Evolutionary conservation across 2,329 filamentous ascomycete species (phyloP), one percentile per base, ranked within the genome.

Genomic region (Aspergillus brasiliensis): DNA sequence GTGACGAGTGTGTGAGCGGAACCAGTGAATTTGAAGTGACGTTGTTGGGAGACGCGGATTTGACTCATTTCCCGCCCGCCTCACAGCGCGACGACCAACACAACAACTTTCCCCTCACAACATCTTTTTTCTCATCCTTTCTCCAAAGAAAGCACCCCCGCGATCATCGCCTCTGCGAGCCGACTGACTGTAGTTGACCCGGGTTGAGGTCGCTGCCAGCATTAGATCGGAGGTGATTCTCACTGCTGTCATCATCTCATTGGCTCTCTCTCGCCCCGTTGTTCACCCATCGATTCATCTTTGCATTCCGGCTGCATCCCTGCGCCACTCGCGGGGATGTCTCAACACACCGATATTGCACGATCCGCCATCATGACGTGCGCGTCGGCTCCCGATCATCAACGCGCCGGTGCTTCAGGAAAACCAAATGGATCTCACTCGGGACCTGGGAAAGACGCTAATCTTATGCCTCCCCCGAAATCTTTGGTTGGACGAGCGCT

Each of bases 321-420:
- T 64, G 61, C 65, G 59, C 62, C 65, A 60, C 59, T 38, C 52
- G 59, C 63, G 65, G 70, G 70, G 68, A 75, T 75, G 72, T 70
- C 77, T 70, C 79, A 82, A 68, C 81, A 82, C 70, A 82, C 81
- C 55, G 69, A 72, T 61, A 78, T 81, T 66, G 82, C 82, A 52
- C 79, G 80, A 73, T 78, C 78, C 67, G 80, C 80, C 68, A 80
- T 83, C 69, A 81, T 83, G 77, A 80, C 76, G 62, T 71, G 71
- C 63, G 70, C 71, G 51, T 61, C 63, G 15, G 56, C 65, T 13
- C 65, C 67, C 46, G 64, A 66, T 21, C 60, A 61, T 31, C 63
- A 64, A 48, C 65, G 69, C 37, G 11, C 11, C 31, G 67, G 69
- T 55, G 56, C 61, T 58, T 38, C 60, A 60, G 62, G 57, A 25